Percentiles rank a stretch among this genome's conserved stretches.
phyloP scores from a whole-genome alignment of 2,329 filamentous ascomycete genomes.

The Botrytis fabae region DNA sequence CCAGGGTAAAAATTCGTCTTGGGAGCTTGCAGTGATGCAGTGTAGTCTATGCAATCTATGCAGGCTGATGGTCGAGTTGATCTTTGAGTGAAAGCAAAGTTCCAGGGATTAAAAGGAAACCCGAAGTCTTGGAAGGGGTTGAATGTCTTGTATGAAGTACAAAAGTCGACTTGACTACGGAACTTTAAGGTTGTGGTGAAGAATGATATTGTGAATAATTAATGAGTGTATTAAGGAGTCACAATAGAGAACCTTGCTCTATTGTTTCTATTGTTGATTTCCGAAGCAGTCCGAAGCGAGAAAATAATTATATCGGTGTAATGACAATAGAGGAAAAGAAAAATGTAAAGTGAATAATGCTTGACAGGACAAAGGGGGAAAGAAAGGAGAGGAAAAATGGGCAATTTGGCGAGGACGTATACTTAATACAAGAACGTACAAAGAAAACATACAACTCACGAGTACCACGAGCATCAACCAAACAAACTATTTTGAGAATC shows the following conservation, averaged over 20 bases:
- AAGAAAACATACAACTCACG: neutral
- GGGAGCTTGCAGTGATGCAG: conserved; percentile 6
- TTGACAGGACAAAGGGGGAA: neutral
- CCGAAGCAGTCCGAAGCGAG: neutral
- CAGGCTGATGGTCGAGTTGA: conserved; percentile 10
- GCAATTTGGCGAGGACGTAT: neutral
- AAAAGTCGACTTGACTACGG: conserved; percentile 18
- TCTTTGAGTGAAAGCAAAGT: neutral
- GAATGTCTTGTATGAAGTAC: neutral
- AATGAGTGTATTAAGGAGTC: conserved; percentile 1
- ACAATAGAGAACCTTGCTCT: conserved; percentile 21
- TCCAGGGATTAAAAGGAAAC: conserved; percentile 3
- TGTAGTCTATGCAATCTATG: conserved; percentile 17
- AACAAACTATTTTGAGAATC: conserved; percentile 14
- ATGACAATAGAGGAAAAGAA: conserved; percentile 9
- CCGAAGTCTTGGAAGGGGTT: neutral
- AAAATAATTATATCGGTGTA: neutral
- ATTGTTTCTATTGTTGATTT: conserved; percentile 17
- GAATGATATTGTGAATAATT: conserved; percentile 16
- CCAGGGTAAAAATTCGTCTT: neutral
- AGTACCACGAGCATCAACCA: neutral
- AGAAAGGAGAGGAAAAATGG: neutral
- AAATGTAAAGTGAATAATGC: conserved; percentile 10
- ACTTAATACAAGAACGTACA: conserved; percentile 4
- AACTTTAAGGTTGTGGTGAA: neutral